Percentiles rank a stretch among this genome's conserved stretches.
Evolutionary conservation across 306 rosid species (phyloP).

Genomic region (Mimosa pudica): DNA sequence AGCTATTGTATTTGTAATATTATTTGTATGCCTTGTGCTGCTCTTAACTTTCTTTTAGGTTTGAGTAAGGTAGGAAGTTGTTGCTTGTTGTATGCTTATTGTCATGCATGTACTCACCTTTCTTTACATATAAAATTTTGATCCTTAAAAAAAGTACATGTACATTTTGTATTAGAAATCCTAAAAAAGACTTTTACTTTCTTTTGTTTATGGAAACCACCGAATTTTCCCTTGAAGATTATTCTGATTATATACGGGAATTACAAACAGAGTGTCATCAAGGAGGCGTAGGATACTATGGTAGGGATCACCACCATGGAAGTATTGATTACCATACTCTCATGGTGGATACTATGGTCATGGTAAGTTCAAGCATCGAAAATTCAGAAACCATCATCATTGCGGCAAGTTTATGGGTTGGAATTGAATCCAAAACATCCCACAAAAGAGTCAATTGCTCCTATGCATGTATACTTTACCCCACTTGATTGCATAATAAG

Average conservation of each 20-base stretch:
- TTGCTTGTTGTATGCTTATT: no score
- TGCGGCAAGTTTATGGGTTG: conserved; percentile 15
- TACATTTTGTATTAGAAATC: no score
- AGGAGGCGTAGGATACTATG: conserved; percentile 5
- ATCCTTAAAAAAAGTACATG: no score
- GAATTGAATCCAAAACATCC: not conserved
- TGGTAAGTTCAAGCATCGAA: not conserved
- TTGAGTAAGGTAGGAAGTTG: no score
- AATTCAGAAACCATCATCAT: not conserved
- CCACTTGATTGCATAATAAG: not conserved
- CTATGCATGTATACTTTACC: not conserved
- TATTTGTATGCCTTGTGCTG: no score
- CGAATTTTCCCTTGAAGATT: no score
- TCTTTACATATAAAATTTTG: no score
- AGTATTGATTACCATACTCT: not conserved
- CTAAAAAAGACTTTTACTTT: no score
- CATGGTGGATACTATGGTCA: conserved; percentile 7
- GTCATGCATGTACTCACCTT: no score
- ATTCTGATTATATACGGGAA: not conserved
- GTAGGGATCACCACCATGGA: not conserved
- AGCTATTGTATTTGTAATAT: no score
- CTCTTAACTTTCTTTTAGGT: no score
- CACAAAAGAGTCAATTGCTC: not conserved
- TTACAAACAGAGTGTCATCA: not conserved
- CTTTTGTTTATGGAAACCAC: no score